These are phyloP conservation scores for Penicillium brevicompactum DNA, from an alignment of 2,329 filamentous ascomycete genomes.

Conservation along the genomic window DNA sequence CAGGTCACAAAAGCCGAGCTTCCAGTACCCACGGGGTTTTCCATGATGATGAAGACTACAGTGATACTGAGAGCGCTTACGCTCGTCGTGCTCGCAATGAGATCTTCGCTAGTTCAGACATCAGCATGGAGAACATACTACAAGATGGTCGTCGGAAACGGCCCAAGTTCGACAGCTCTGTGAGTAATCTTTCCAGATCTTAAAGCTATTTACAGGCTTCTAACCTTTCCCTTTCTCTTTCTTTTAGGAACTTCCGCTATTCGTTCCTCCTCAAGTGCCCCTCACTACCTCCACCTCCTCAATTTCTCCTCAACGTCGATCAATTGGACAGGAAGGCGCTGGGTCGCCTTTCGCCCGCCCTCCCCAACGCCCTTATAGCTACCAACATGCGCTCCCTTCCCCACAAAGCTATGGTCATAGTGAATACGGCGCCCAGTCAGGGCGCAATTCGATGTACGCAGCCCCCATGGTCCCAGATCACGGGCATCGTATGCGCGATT, in stretches of 20 bases:
- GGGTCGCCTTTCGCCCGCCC: slow-evolving; percentile 72
- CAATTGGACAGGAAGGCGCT: slow-evolving; percentile 68
- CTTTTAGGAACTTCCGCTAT: slow-evolving; percentile 85
- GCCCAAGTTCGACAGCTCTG: slow-evolving; percentile 94
- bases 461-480: slow-evolving; percentile 60
- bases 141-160: slow-evolving; percentile 94
- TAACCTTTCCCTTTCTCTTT: slow-evolving; percentile 16
- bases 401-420: slow-evolving; percentile 73
- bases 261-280: slow-evolving; percentile 91
- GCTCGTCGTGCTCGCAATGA: slow-evolving; percentile 78
- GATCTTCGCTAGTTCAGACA: slow-evolving; percentile 90
- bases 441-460: slow-evolving; percentile 55
- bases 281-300: slow-evolving; percentile 97
- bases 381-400: slow-evolving; percentile 76
- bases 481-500: slow-evolving; percentile 67
- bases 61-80: slow-evolving; percentile 81
- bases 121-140: slow-evolving; percentile 97
- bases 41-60: slow-evolving; percentile 78
- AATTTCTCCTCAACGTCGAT: slow-evolving; percentile 86
- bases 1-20: slow-evolving; percentile 67
- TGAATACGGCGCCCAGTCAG: slow-evolving; percentile 41
- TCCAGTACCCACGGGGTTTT: slow-evolving; percentile 61
- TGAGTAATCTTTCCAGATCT: slow-evolving; percentile 58
- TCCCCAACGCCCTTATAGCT: slow-evolving; percentile 77
- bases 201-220: slow-evolving; percentile 4